A percentile compares a stretch with the other conserved stretches of the same genome.
Conservation (phyloP, 371 early-diverging fungal genomes). For the Mortierella polycephala region DNA sequence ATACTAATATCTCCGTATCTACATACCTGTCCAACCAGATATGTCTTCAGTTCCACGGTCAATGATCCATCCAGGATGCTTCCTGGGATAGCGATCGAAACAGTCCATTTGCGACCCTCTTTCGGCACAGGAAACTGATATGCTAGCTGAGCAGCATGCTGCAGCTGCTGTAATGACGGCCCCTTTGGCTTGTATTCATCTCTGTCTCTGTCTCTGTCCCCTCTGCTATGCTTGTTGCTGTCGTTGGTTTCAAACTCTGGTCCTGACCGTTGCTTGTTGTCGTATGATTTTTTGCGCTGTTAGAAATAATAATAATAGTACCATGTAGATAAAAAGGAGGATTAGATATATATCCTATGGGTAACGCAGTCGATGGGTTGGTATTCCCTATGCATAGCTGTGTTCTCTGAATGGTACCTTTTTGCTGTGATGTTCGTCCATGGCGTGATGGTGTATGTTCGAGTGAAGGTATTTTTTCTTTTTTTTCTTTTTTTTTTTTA, state of each 20-base stretch:
- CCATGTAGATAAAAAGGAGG: neutral
- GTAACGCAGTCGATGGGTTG: neutral
- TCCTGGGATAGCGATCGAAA: slow-evolving; percentile 77
- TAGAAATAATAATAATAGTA: neutral
- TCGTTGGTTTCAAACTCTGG: slow-evolving; percentile 57
- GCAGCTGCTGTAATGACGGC: slow-evolving; percentile 43
- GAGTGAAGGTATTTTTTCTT: neutral
- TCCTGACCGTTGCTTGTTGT: slow-evolving; percentile 63
- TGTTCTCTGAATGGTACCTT: slow-evolving; percentile 15
- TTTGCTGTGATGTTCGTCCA: slow-evolving; percentile 27
- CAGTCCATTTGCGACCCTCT: slow-evolving; percentile 66
- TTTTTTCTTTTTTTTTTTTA: slow-evolving; percentile 8
- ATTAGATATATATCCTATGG: neutral
- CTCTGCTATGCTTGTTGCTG: slow-evolving; percentile 28
- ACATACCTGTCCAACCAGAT: slow-evolving; percentile 76
- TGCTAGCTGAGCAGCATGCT: slow-evolving; percentile 40
- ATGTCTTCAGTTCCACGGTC: slow-evolving; percentile 76
- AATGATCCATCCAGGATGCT: slow-evolving; percentile 77
- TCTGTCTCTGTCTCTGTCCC: slow-evolving; percentile 10
- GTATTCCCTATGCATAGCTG: no score
- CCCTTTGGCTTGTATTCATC: slow-evolving; percentile 43
- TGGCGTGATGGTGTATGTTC: slow-evolving; percentile 4
- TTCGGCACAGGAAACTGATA: slow-evolving; percentile 37
- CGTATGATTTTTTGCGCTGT: slow-evolving; percentile 57
- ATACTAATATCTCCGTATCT: neutral